Percentiles rank a stretch among this genome's conserved stretches.
These are phyloP conservation scores for Neocucurbitaria cava DNA, from an alignment of 2,329 filamentous ascomycete genomes.

Conservation along the genomic window DNA sequence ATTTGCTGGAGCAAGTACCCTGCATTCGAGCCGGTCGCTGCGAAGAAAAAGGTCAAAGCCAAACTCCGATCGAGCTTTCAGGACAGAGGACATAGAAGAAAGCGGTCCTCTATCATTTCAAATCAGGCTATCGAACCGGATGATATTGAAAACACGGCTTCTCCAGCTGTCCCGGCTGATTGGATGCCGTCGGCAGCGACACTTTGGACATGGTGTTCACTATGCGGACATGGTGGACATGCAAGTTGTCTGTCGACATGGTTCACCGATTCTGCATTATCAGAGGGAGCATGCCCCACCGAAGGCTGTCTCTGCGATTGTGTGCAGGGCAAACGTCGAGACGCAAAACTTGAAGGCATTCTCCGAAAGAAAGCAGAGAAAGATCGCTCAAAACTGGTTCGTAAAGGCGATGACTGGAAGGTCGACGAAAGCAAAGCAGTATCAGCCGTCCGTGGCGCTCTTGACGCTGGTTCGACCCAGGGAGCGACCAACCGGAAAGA, in stretches of 20 bases:
- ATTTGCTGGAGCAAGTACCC: constrained; percentile 55
- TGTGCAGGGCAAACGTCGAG: constrained; percentile 54
- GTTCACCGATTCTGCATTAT: constrained; percentile 56
- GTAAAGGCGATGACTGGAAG: constrained; percentile 52
- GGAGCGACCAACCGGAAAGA: constrained; percentile 24
- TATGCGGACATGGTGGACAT: constrained; percentile 68
- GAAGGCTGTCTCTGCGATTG: constrained; percentile 68
- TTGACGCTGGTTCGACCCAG: constrained; percentile 33
- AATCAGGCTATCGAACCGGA: constrained; percentile 8
- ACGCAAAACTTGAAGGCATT: constrained; percentile 40
- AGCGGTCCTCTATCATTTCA: constrained; percentile 35
- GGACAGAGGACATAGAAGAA: constrained; percentile 32
- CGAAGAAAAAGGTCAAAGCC: constrained; percentile 39
- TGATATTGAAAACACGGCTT: constrained; percentile 24
- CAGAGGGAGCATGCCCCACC: constrained; percentile 64
- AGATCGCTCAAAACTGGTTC: constrained; percentile 43
- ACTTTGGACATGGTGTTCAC: constrained; percentile 65
- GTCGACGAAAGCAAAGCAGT: constrained; percentile 54
- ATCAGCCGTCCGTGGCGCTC: constrained; percentile 43
- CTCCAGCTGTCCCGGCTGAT: constrained; percentile 29
- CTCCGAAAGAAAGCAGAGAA: constrained; percentile 42
- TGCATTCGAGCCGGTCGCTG: constrained; percentile 46
- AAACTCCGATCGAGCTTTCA: constrained; percentile 28
- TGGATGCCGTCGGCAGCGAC: constrained; percentile 36
- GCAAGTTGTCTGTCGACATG: constrained; percentile 63